phyloP scores from a whole-genome alignment of 2,329 filamentous ascomycete genomes.

The Phyllosticta ampelicida region DNA sequence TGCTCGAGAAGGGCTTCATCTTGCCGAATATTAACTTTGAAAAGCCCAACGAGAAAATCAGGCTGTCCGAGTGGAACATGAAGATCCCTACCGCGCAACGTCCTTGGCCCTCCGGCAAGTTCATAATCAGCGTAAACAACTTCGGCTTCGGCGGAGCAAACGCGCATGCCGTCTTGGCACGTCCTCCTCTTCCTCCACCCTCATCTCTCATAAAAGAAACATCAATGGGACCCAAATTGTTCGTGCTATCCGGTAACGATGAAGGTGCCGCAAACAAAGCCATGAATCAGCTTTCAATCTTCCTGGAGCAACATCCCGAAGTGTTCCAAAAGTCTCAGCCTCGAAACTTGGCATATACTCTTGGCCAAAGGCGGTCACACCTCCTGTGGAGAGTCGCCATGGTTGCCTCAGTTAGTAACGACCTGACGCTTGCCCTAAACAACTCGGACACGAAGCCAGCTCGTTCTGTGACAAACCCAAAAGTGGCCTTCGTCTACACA shows the following conservation, averaged over 20 bases:
- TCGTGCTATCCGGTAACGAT: constrained; percentile 8
- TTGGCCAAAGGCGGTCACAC: constrained; percentile 7
- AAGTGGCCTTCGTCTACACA: constrained; percentile 19
- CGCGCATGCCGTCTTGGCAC: constrained; percentile 10
- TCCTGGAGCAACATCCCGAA: constrained; percentile 9
- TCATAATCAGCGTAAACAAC: constrained; percentile 11
- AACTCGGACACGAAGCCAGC: background rate
- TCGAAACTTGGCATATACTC: constrained; percentile 10
- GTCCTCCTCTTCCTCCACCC: background rate
- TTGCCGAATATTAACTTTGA: constrained; percentile 17
- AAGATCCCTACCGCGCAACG: constrained; percentile 8
- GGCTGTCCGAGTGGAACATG: constrained; percentile 11
- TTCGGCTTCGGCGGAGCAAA: constrained; percentile 13
- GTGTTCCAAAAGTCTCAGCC: constrained; percentile 7
- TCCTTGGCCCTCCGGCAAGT: constrained; percentile 9
- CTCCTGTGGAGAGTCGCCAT: background rate
- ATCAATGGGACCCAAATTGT: background rate
- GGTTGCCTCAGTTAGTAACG: constrained; percentile 1
- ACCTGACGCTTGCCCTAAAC: constrained; percentile 2
- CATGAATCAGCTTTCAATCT: constrained; percentile 3
- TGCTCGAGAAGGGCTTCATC: constrained; percentile 17
- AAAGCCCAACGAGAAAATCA: constrained; percentile 12
- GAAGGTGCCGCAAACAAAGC: background rate
- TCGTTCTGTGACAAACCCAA: background rate
- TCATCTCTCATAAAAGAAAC: constrained; percentile 1